These are phyloP conservation scores for Cladosporium sphaerospermum DNA, from an alignment of 2,329 filamentous ascomycete species.

Conservation along the genomic window DNA sequence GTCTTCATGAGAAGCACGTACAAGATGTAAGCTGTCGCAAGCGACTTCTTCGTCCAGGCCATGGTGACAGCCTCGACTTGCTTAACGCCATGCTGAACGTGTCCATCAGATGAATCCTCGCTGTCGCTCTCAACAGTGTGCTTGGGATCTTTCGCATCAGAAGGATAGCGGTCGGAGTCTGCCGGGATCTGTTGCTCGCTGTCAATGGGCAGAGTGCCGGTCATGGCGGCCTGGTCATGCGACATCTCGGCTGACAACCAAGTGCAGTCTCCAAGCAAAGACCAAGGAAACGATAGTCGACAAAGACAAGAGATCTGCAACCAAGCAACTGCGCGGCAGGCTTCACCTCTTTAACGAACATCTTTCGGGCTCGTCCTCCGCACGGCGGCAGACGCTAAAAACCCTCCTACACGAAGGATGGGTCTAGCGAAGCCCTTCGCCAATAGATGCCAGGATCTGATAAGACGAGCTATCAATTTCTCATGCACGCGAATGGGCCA, in stretches of 20 bases:
- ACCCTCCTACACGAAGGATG: constrained; percentile 3
- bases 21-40: constrained; percentile 34
- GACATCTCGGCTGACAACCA: constrained; percentile 7
- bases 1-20: constrained; percentile 19
- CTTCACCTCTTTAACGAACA: constrained; percentile 6
- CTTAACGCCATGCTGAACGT: constrained; percentile 30
- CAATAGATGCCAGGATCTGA: constrained; percentile 10
- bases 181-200: neutral
- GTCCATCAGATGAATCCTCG: neutral
- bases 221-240: neutral
- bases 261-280: neutral
- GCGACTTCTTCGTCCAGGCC: constrained; percentile 34
- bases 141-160: neutral
- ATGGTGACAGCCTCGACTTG: constrained; percentile 36
- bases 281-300: constrained; percentile 1
- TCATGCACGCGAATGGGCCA: neutral
- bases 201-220: neutral
- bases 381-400: neutral
- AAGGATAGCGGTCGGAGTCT: neutral
- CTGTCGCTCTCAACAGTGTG: neutral
- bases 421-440: neutral
- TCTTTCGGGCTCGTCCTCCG: neutral
- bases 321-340: constrained; percentile 4
- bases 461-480: constrained; percentile 6
- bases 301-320: constrained; percentile 1